Conservation (phyloP, 1,139 yeast genomes). For the Sugiyamaella japonica region DNA sequence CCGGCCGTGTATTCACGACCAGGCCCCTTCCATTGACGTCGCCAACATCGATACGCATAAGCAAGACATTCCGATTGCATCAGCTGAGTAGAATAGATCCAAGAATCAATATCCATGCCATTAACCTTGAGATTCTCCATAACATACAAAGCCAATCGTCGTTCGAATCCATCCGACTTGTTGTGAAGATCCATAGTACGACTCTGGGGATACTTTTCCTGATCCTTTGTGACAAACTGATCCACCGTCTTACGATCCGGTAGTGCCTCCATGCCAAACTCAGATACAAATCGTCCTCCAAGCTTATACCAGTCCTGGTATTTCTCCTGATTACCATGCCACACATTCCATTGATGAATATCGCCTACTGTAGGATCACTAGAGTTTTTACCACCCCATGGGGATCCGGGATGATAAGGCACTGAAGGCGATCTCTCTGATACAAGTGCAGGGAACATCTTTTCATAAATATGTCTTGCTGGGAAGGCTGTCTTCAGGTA, state of each 20-base stretch:
- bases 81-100: conserved; percentile 52
- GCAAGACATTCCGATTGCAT: conserved; percentile 54
- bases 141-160: conserved; percentile 48
- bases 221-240: conserved; percentile 39
- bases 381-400: conserved; percentile 45
- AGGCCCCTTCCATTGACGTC: conserved; percentile 48
- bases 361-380: conserved; percentile 47
- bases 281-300: conserved; percentile 49
- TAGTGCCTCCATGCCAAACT: conserved; percentile 51
- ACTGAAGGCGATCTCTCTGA: conserved; percentile 34
- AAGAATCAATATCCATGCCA: conserved; percentile 42
- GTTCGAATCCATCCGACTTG: conserved; percentile 48
- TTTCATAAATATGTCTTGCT: conserved; percentile 47
- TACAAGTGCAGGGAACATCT: conserved; percentile 41
- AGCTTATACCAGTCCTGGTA: conserved; percentile 49
- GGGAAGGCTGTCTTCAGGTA: conserved; percentile 45
- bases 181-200: conserved; percentile 44
- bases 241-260: conserved; percentile 42
- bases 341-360: conserved; percentile 53
- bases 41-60: conserved; percentile 50
- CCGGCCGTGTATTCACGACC: conserved; percentile 45
- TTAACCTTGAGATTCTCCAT: conserved; percentile 45
- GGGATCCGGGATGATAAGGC: conserved; percentile 48
- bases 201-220: conserved; percentile 46
- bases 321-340: conserved; percentile 51